These are phyloP conservation scores for Sporothrix pallida DNA, from an alignment of 2,329 filamentous ascomycete species.

Conservation along the genomic window DNA sequence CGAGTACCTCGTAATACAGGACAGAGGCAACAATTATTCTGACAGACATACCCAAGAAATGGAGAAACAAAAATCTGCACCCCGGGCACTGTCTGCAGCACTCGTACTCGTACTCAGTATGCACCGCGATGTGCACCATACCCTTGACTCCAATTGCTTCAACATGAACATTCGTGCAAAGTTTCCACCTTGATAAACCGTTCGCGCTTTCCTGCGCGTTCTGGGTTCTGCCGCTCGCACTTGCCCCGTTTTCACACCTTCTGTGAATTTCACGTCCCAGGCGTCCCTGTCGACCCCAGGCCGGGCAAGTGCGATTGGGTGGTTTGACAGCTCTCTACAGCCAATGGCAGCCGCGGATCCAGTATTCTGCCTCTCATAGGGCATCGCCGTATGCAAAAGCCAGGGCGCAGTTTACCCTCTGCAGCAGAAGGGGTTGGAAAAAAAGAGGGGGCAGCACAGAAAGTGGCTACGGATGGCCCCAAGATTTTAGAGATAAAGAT, in stretches of 20 bases:
- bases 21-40: neutral
- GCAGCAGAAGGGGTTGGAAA: slow-evolving; percentile 22
- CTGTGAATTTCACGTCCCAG: slow-evolving; percentile 2
- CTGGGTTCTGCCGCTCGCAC: slow-evolving; percentile 10
- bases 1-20: neutral
- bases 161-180: neutral
- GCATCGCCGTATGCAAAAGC: slow-evolving; percentile 47
- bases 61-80: neutral
- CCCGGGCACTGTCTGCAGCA: neutral
- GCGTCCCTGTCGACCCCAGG: slow-evolving; percentile 9
- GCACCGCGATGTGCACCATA: neutral
- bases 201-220: neutral
- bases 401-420: slow-evolving; percentile 41
- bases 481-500: slow-evolving; percentile 4
- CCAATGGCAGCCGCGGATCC: slow-evolving; percentile 45
- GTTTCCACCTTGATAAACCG: neutral
- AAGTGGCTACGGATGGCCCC: neutral
- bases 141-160: neutral
- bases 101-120: slow-evolving; percentile 14
- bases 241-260: slow-evolving; percentile 19
- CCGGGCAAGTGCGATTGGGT: slow-evolving; percentile 36
- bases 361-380: slow-evolving; percentile 47
- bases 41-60: neutral
- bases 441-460: slow-evolving; percentile 14
- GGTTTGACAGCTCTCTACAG: slow-evolving; percentile 35